Conservation (phyloP, 2,329 filamentous ascomycete genomes). For the Ophiostoma perfectum region DNA sequence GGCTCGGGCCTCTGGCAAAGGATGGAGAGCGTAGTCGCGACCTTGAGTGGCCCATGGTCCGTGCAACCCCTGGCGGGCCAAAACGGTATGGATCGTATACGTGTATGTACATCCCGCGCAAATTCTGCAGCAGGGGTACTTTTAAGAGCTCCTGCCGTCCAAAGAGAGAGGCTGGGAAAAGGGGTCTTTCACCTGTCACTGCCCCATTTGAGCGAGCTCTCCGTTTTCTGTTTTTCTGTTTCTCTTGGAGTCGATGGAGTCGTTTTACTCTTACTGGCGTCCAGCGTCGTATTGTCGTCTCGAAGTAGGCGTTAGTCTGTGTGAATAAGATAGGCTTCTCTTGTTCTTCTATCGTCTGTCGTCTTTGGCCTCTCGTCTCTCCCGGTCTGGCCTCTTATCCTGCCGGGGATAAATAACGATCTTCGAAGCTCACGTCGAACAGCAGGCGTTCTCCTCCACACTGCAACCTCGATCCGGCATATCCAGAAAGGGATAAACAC, state of each 20-base stretch:
- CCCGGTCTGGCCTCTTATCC: background rate
- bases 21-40: background rate
- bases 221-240: background rate
- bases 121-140: background rate
- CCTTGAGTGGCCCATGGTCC: background rate
- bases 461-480: slow-evolving; percentile 1
- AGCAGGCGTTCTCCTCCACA: slow-evolving; percentile 2
- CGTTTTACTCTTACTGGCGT: background rate
- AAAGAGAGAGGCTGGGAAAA: slow-evolving; percentile 7
- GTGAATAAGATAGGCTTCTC: background rate
- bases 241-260: background rate
- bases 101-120: background rate
- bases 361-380: background rate
- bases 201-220: background rate
- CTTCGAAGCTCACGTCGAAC: background rate
- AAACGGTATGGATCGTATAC: background rate
- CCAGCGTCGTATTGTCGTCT: slow-evolving; percentile 1
- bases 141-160: background rate
- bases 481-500: background rate
- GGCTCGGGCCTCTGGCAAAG: background rate
- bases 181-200: slow-evolving; percentile 1
- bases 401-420: slow-evolving; percentile 13
- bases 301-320: background rate
- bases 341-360: background rate
- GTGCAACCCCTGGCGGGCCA: background rate